Evolutionary conservation across 2,329 filamentous ascomycete species (phyloP), one percentile per base, ranked within the genome.

Genomic region (Diplodia mutila): DNA sequence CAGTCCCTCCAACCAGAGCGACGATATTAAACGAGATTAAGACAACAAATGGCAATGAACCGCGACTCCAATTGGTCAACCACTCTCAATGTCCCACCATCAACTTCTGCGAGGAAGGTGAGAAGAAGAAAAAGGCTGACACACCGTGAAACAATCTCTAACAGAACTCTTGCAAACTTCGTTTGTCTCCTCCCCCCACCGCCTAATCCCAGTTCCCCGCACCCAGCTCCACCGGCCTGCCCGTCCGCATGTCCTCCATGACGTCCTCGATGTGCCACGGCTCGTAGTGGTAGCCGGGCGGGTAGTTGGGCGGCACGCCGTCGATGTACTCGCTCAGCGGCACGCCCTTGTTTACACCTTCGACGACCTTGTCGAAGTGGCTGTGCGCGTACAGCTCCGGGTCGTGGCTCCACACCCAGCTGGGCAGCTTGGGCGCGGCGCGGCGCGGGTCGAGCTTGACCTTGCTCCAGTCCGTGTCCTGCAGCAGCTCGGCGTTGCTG

Each of bases 381-480:
- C 81, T 77, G 54, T 81, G 80, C 4, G 79, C 80, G 67, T 83
- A 82, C 3, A 75, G 74, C 70, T 83, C 81, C 1, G 81, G 80
- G 68, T 83, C 81, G 69, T 83, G 81, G 37, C 71, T 73, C 77
- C 78, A 83, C 3, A 84, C 79, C 82, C 81, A 83, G 69, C 79
- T 80, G 3, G 81, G 81, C 2, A 80, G 77, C 71, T 82, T 81
- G 42, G 80, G 80, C 21, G 80, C 78, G 16, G 80, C 81, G 8
- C 78, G 75, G 48, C 79, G 77, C 0, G 80, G 81, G 69, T 83
- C 79, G 1, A 81, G 73, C 72, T 82, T 80, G 67, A 83, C 81
- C 69, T 83, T 82, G 67, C 80, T 77, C 82, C 81, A 83, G 71
- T 84, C 80, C 12, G 81, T 83, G 67, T 82, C 79, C 72, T 83